These are phyloP conservation scores for Teunomyces stri DNA, from an alignment of 805 yeast genomes.

Conservation along the genomic window DNA sequence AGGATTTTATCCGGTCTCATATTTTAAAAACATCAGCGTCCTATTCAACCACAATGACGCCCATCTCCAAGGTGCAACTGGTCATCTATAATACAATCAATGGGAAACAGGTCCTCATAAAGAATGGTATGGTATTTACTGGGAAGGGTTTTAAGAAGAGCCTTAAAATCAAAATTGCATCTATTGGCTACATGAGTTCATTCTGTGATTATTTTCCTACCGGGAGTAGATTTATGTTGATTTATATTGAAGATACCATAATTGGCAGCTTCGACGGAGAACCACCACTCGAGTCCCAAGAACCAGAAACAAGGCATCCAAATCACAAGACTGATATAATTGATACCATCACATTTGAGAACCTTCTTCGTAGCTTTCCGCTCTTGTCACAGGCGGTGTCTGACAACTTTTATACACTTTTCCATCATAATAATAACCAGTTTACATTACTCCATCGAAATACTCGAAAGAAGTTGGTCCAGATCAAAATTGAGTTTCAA, in stretches of 20 bases:
- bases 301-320: background rate
- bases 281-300: background rate
- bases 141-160: conserved; percentile 57
- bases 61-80: conserved; percentile 33
- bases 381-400: conserved; percentile 39
- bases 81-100: conserved; percentile 52
- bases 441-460: conserved; percentile 29
- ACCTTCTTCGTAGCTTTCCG: conserved; percentile 36
- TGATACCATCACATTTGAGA: conserved; percentile 31
- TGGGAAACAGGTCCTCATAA: conserved; percentile 53
- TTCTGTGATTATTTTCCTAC: conserved; percentile 60
- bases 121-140: conserved; percentile 53
- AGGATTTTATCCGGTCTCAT: conserved; percentile 64
- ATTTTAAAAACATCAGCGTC: conserved; percentile 41
- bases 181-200: conserved; percentile 48
- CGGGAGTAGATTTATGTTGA: conserved; percentile 53
- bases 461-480: conserved; percentile 23
- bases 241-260: conserved; percentile 57
- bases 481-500: conserved; percentile 31
- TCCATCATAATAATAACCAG: conserved; percentile 40
- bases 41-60: conserved; percentile 20
- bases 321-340: background rate
- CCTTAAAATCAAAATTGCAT: conserved; percentile 41
- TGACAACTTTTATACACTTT: conserved; percentile 34
- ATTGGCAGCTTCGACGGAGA: conserved; percentile 32